Conservation (phyloP, 306 rosid genomes). For the Vigna nakashimae region DNA sequence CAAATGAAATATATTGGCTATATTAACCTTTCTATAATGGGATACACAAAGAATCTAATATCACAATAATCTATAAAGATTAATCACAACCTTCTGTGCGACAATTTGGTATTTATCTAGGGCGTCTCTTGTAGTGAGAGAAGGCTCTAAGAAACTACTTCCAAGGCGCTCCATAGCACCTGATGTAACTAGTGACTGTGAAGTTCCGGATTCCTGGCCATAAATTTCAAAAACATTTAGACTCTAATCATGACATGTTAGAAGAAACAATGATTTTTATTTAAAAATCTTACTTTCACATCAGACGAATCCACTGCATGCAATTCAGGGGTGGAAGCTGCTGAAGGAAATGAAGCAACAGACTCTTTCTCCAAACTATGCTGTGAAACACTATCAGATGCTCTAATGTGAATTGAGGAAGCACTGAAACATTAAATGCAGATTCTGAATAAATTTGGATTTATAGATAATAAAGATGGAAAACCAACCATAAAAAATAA, state of each 20-base stretch:
- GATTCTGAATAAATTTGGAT: constrained; percentile 37
- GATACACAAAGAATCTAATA: constrained; percentile 22
- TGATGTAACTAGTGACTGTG: constrained; percentile 69
- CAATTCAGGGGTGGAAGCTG: constrained; percentile 77
- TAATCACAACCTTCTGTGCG: constrained; percentile 79
- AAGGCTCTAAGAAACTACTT: constrained; percentile 74
- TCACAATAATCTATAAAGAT: constrained; percentile 15
- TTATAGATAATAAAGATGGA: not conserved
- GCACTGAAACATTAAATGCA: constrained; percentile 58
- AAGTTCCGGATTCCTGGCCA: constrained; percentile 84
- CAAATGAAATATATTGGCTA: not conserved
- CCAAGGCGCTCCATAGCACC: constrained; percentile 76
- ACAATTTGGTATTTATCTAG: constrained; percentile 89
- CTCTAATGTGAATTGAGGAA: constrained; percentile 65
- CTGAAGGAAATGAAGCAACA: constrained; percentile 72
- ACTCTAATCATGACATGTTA: constrained; percentile 29
- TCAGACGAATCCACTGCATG: constrained; percentile 70
- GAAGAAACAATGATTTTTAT: not conserved
- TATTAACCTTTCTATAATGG: not conserved
- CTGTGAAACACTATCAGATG: constrained; percentile 70
- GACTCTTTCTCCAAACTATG: constrained; percentile 79
- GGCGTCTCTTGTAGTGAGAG: constrained; percentile 89
- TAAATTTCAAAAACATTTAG: constrained; percentile 43
- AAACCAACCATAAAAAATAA: constrained; percentile 6
- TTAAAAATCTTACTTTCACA: constrained; percentile 59